These are phyloP conservation scores for Colletotrichum trifolii DNA, from an alignment of 2,329 filamentous ascomycete species.

Conservation along the genomic window DNA sequence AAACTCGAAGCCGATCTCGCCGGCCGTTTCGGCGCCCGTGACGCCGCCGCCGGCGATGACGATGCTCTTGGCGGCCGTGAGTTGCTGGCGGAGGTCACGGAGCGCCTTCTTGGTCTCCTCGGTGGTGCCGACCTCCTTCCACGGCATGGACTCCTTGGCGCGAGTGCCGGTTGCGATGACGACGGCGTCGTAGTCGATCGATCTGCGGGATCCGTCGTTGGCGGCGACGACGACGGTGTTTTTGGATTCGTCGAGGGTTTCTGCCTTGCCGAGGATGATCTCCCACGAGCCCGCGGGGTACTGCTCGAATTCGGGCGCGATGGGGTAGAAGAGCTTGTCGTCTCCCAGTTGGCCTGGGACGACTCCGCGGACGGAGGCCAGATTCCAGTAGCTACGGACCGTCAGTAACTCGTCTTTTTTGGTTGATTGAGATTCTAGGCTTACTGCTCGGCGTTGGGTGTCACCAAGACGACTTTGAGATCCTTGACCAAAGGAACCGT, in stretches of 20 bases:
- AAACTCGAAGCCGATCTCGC: constrained; percentile 62
- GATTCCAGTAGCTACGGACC: constrained; percentile 64
- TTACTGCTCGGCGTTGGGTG: constrained; percentile 54
- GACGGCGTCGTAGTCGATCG: constrained; percentile 61
- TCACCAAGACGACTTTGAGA: constrained; percentile 63
- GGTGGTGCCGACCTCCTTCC: constrained; percentile 58
- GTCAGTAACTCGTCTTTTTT: constrained; percentile 8
- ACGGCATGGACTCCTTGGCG: constrained; percentile 57
- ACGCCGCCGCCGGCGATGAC: constrained; percentile 63
- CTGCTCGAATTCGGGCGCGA: constrained; percentile 56
- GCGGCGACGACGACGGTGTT: constrained; percentile 51
- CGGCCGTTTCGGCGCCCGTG: constrained; percentile 62
- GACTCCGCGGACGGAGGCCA: constrained; percentile 65
- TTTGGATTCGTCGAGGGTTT: constrained; percentile 45
- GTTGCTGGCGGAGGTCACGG: constrained; percentile 47
- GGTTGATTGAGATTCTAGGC: background rate
- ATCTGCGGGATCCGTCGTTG: constrained; percentile 44
- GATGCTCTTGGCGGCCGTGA: constrained; percentile 58
- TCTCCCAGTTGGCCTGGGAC: constrained; percentile 60
- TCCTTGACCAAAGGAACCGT: constrained; percentile 53
- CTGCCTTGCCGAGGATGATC: constrained; percentile 60
- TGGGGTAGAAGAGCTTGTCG: constrained; percentile 58
- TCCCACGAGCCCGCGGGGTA: constrained; percentile 59
- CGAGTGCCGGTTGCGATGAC: constrained; percentile 64
- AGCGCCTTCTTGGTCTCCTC: constrained; percentile 55